Evolutionary conservation across 2,329 filamentous ascomycete genomes (phyloP).

Genomic region (Botrytis aclada): DNA sequence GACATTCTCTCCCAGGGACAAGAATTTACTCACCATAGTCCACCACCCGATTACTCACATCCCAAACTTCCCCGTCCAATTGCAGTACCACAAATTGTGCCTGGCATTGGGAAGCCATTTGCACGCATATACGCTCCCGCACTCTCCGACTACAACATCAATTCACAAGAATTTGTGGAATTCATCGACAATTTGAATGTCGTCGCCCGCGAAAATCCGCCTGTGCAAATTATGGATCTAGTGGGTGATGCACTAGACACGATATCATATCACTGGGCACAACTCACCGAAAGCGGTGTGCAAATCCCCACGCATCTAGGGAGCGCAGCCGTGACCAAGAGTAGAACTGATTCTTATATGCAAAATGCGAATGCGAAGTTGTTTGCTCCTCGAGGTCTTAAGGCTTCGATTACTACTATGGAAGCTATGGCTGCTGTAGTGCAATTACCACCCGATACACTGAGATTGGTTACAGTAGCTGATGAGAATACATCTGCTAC

Average conservation of each 20-base stretch:
- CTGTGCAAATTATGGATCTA: slow-evolving; percentile 32
- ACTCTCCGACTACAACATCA: neutral
- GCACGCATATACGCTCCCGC: neutral
- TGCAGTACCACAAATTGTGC: neutral
- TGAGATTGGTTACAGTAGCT: slow-evolving; percentile 24
- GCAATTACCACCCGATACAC: slow-evolving; percentile 28
- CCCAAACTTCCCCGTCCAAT: neutral
- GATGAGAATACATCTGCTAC: slow-evolving; percentile 26
- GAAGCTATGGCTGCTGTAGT: slow-evolving; percentile 31
- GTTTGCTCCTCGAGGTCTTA: slow-evolving; percentile 38
- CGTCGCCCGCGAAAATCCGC: slow-evolving; percentile 36
- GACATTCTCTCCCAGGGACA: neutral
- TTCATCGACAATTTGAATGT: slow-evolving; percentile 42
- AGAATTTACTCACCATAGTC: neutral
- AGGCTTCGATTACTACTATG: slow-evolving; percentile 32
- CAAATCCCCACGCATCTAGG: slow-evolving; percentile 29
- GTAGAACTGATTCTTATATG: slow-evolving; percentile 35
- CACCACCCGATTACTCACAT: neutral
- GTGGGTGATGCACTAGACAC: slow-evolving; percentile 31
- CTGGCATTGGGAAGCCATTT: neutral
- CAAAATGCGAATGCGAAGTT: slow-evolving; percentile 36
- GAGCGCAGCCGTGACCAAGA: slow-evolving; percentile 30
- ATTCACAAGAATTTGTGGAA: neutral
- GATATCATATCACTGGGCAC: slow-evolving; percentile 35
- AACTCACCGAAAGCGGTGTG: slow-evolving; percentile 28